Percentiles rank a stretch among this genome's conserved stretches.
These are phyloP conservation scores for Amphirosellinia nigrospora DNA, from an alignment of 495 filamentous ascomycete species.

Conservation along the genomic window DNA sequence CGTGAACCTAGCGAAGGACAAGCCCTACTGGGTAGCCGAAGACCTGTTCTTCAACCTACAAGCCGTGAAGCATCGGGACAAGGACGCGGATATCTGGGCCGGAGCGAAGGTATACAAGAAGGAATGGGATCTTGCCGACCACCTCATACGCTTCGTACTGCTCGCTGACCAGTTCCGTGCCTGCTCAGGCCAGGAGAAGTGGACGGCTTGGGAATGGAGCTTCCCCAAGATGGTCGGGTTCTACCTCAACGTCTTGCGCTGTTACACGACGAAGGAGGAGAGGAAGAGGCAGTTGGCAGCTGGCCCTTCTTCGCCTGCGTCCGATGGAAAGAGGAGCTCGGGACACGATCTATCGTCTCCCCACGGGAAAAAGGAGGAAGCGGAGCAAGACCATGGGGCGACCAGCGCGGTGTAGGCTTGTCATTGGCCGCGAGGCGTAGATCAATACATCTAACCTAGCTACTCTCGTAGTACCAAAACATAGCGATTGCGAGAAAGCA, in stretches of 20 bases:
- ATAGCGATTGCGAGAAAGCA: not conserved
- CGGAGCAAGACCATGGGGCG: not conserved
- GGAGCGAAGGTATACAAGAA: slow-evolving; percentile 24
- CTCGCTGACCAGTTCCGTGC: slow-evolving; percentile 30
- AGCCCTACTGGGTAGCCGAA: slow-evolving; percentile 31
- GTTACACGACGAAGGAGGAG: slow-evolving; percentile 31
- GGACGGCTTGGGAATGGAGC: slow-evolving; percentile 25
- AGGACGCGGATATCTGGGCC: slow-evolving; percentile 23
- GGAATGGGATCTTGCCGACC: slow-evolving; percentile 35
- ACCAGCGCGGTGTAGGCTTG: not conserved
- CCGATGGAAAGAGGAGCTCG: not conserved
- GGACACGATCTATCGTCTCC: not conserved
- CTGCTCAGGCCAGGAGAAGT: slow-evolving; percentile 29
- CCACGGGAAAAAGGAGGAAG: not conserved
- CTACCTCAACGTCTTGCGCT: slow-evolving; percentile 36
- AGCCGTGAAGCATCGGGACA: slow-evolving; percentile 35
- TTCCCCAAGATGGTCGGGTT: slow-evolving; percentile 32
- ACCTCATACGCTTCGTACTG: slow-evolving; percentile 36
- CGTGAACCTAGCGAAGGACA: slow-evolving; percentile 19
- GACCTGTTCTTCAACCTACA: slow-evolving; percentile 39
- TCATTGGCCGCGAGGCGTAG: not conserved
- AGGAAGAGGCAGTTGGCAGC: slow-evolving; percentile 27
- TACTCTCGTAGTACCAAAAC: not conserved
- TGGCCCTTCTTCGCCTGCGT: not conserved
- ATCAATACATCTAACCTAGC: not conserved